Evolutionary conservation across 2,329 filamentous ascomycete species (phyloP).

Genomic region (Xenoacremonium recifei): DNA sequence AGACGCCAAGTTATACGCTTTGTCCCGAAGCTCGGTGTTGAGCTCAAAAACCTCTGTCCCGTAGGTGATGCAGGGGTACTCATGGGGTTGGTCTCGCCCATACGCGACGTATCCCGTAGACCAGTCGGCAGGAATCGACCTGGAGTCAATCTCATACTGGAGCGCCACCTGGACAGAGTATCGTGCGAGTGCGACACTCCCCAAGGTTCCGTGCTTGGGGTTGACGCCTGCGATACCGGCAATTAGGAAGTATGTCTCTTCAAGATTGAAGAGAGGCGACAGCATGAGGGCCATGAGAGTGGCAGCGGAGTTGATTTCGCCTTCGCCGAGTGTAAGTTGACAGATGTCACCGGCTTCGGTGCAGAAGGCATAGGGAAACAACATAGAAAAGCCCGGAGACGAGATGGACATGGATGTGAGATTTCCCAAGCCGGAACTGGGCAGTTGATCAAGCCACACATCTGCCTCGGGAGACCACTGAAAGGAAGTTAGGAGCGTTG

Average conservation of each 20-base stretch:
- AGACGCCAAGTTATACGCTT: conserved; percentile 50
- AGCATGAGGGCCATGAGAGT: conserved; percentile 64
- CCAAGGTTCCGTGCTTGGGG: conserved; percentile 64
- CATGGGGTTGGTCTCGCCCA: conserved; percentile 51
- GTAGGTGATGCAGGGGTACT: conserved; percentile 60
- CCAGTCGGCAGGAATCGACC: conserved; percentile 65
- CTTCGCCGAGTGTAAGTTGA: conserved; percentile 66
- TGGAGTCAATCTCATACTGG: conserved; percentile 72
- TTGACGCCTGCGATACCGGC: conserved; percentile 74
- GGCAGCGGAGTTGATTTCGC: conserved; percentile 72
- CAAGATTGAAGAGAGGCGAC: conserved; percentile 62
- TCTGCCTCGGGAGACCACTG: conserved; percentile 63
- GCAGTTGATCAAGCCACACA: conserved; percentile 57
- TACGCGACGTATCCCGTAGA: conserved; percentile 68
- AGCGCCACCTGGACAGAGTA: conserved; percentile 73
- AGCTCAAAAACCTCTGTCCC: conserved; percentile 71
- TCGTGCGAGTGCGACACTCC: conserved; percentile 64
- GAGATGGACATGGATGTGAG: conserved; percentile 57
- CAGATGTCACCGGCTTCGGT: conserved; percentile 60
- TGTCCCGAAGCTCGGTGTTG: conserved; percentile 55
- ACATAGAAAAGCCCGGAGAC: conserved; percentile 61
- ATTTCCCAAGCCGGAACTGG: conserved; percentile 46
- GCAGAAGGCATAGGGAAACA: conserved; percentile 66
- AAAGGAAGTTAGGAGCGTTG: not conserved
- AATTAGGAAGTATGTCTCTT: conserved; percentile 67